A percentile compares a stretch with the other conserved stretches of the same genome.
Evolutionary conservation across 208 protist genomes (phyloP).

Genomic region (Acanthamoeba triangularis): DNA sequence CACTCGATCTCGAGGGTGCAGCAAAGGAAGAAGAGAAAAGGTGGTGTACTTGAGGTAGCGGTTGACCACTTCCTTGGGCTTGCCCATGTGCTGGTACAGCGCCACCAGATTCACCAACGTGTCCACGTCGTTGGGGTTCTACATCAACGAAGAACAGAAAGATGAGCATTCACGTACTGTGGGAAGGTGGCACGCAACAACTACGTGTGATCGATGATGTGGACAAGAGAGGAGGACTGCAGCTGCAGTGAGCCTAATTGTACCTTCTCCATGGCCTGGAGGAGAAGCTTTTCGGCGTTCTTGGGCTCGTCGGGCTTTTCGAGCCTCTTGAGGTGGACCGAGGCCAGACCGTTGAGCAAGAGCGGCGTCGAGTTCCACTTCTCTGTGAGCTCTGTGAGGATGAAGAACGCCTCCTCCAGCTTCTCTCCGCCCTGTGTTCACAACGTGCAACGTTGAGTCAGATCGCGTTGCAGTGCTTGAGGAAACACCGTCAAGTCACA

Average conservation of each 20-base stretch:
- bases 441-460: background rate
- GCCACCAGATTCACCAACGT: constrained; percentile 73
- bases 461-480: background rate
- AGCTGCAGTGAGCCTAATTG: too few species aligned
- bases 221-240: too few species aligned
- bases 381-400: constrained; percentile 83
- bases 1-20: background rate
- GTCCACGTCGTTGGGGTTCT: constrained; percentile 76
- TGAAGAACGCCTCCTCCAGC: constrained; percentile 84
- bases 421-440: constrained; percentile 82
- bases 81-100: constrained; percentile 76
- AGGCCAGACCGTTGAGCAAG: constrained; percentile 84
- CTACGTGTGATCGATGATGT: too few species aligned
- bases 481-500: too few species aligned
- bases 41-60: constrained; percentile 70
- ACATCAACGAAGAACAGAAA: background rate
- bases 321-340: constrained; percentile 70
- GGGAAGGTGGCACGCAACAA: too few species aligned
- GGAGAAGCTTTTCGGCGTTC: constrained; percentile 83
- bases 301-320: constrained; percentile 75
- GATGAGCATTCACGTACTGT: background rate
- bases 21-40: background rate
- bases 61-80: constrained; percentile 75
- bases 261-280: constrained; percentile 81
- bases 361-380: constrained; percentile 83